Evolutionary conservation across 305 asterid genomes (phyloP).

Genomic region (Nicotiana rustica): DNA sequence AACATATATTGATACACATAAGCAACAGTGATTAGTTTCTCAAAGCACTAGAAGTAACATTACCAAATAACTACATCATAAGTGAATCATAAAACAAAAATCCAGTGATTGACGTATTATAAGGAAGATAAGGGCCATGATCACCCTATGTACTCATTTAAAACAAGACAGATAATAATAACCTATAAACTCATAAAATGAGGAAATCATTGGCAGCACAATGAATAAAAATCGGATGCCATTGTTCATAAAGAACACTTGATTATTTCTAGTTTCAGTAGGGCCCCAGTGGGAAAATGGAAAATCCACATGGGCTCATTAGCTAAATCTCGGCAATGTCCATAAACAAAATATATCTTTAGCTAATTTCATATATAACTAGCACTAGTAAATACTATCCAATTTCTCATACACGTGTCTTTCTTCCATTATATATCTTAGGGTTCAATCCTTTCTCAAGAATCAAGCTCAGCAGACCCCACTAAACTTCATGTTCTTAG

Average conservation of each 20-base stretch:
- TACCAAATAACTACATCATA: conserved; percentile 28
- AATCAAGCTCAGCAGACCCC: conserved; percentile 19
- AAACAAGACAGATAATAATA: not conserved
- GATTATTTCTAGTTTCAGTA: conserved; percentile 4
- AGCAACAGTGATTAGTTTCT: conserved; percentile 39
- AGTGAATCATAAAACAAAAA: conserved; percentile 15
- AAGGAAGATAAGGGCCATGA: conserved; percentile 3
- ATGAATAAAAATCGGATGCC: not conserved
- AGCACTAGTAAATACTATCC: not conserved
- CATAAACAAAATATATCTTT: conserved; percentile 20
- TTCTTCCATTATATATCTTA: conserved; percentile 23
- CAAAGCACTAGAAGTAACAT: conserved; percentile 12
- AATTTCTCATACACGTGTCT: not conserved
- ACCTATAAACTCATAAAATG: not conserved
- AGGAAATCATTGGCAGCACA: conserved; percentile 18
- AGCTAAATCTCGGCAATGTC: conserved; percentile 1
- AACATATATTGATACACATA: conserved; percentile 14
- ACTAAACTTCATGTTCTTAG: conserved; percentile 18
- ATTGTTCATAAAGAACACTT: conserved; percentile 14
- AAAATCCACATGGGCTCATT: conserved; percentile 1
- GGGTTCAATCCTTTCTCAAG: conserved; percentile 12
- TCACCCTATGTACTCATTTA: conserved; percentile 9
- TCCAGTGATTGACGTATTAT: not conserved
- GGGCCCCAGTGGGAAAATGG: conserved; percentile 11
- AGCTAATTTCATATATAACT: not conserved